Percentiles rank a stretch among this genome's conserved stretches.
These are phyloP conservation scores for Alternaria ventricosa DNA, from an alignment of 2,329 filamentous ascomycete genomes.

Conservation along the genomic window DNA sequence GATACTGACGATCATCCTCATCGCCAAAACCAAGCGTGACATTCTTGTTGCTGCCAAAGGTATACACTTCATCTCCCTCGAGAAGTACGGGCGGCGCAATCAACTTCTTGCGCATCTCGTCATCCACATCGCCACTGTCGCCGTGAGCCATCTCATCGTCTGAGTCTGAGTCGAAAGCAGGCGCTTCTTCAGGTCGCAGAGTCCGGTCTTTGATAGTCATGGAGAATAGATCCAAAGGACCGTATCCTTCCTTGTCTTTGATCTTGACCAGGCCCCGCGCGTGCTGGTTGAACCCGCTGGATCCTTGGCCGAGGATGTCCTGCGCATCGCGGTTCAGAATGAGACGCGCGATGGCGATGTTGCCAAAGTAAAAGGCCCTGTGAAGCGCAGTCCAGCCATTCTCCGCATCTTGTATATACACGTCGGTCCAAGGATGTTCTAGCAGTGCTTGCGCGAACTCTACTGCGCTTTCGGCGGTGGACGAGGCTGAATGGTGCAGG, in stretches of 20 bases:
- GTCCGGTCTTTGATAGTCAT: slow-evolving; percentile 82
- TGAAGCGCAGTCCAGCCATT: slow-evolving; percentile 97
- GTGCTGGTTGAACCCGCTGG: slow-evolving; percentile 64
- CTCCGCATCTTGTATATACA: slow-evolving; percentile 86
- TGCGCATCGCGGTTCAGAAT: slow-evolving; percentile 79
- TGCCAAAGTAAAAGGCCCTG: slow-evolving; percentile 86
- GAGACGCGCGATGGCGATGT: slow-evolving; percentile 82
- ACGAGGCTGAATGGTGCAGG: slow-evolving; percentile 83
- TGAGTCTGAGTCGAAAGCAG: slow-evolving; percentile 56
- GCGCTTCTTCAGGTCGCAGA: slow-evolving; percentile 54
- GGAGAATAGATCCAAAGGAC: slow-evolving; percentile 91
- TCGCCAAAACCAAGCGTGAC: slow-evolving; percentile 92
- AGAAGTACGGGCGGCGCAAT: slow-evolving; percentile 49
- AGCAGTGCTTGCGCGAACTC: slow-evolving; percentile 81
- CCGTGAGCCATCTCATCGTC: slow-evolving; percentile 57
- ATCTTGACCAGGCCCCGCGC: slow-evolving; percentile 85
- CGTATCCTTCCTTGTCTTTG: slow-evolving; percentile 93
- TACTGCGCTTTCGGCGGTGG: slow-evolving; percentile 70
- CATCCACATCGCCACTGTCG: slow-evolving; percentile 52
- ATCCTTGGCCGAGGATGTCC: slow-evolving; percentile 68
- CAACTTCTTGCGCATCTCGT: slow-evolving; percentile 32
- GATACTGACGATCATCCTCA: slow-evolving; percentile 91
- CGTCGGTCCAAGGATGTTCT: slow-evolving; percentile 80
- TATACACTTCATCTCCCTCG: slow-evolving; percentile 83
- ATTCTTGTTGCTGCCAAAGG: slow-evolving; percentile 97